phyloP scores from a whole-genome alignment of 164 flowering plant species.

The Vitis amurensis region DNA sequence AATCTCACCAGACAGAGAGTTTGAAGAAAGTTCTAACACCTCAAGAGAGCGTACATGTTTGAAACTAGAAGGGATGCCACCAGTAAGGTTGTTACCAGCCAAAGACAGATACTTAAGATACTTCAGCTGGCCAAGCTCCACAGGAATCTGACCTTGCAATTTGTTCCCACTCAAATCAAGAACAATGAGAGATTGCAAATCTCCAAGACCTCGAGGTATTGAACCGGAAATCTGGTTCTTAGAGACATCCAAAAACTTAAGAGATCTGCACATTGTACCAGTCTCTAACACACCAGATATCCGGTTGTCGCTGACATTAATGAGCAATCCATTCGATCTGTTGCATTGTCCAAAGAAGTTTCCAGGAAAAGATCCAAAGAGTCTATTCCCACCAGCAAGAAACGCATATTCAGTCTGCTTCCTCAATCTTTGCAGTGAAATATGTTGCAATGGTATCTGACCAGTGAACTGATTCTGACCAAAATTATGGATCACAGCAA shows the following conservation, averaged over 20 bases:
- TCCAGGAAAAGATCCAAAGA: slow-evolving; percentile 22
- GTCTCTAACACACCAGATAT: slow-evolving; percentile 19
- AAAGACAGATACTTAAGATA: slow-evolving; percentile 24
- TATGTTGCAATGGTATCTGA: slow-evolving; percentile 11
- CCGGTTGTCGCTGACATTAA: slow-evolving; percentile 23
- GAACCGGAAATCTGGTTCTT: slow-evolving; percentile 26
- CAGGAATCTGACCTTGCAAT: slow-evolving; percentile 29
- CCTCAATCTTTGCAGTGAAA: slow-evolving; percentile 11
- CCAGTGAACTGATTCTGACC: slow-evolving; percentile 26
- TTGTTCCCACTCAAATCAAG: slow-evolving; percentile 32
- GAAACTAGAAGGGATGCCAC: slow-evolving; percentile 26
- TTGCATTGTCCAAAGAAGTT: slow-evolving; percentile 10
- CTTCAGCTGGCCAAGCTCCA: slow-evolving; percentile 15
- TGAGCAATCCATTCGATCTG: slow-evolving; percentile 19
- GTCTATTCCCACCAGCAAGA: slow-evolving; percentile 23
- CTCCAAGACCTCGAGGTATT: slow-evolving; percentile 23
- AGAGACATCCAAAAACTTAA: slow-evolving; percentile 27
- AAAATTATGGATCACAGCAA: slow-evolving; percentile 26
- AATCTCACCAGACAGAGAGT: slow-evolving; percentile 30
- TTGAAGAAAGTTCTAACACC: slow-evolving; percentile 33
- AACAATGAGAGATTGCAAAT: slow-evolving; percentile 21
- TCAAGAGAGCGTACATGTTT: slow-evolving; percentile 21
- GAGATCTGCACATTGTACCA: slow-evolving; percentile 21
- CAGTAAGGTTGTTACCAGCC: slow-evolving; percentile 31
- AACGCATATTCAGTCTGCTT: slow-evolving; percentile 20